Evolutionary conservation across 768 basidiomycete species (phyloP).

Genomic region (Boletellus ananiceps): DNA sequence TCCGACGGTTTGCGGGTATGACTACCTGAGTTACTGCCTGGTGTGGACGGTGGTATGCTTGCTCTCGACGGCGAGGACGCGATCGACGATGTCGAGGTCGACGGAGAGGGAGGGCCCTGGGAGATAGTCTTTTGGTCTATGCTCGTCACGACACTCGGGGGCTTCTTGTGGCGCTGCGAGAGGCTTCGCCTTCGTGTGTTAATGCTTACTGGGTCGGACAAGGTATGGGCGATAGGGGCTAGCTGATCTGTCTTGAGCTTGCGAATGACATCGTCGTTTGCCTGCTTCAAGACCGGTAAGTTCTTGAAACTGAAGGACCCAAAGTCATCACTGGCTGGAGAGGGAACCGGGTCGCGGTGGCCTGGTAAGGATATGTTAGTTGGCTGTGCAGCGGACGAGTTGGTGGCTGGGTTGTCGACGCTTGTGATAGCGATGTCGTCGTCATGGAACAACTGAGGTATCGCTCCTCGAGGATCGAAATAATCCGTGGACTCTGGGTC

Average conservation of each 20-base stretch:
- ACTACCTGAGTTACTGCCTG: slow-evolving; percentile 48
- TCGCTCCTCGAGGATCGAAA: slow-evolving; percentile 94
- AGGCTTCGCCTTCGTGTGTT: slow-evolving; percentile 73
- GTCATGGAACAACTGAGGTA: slow-evolving; percentile 87
- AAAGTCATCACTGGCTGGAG: slow-evolving; percentile 82
- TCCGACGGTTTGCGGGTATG: slow-evolving; percentile 89
- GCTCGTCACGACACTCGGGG: slow-evolving; percentile 70
- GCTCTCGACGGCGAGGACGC: slow-evolving; percentile 84
- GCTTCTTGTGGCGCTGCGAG: slow-evolving; percentile 77
- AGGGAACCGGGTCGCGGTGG: slow-evolving; percentile 38
- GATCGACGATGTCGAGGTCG: slow-evolving; percentile 87
- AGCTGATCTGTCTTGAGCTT: slow-evolving; percentile 92
- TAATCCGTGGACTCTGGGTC: slow-evolving; percentile 99
- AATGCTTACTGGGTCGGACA: slow-evolving; percentile 56
- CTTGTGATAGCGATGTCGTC: slow-evolving; percentile 66
- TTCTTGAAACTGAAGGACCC: slow-evolving; percentile 99
- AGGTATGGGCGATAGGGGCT: slow-evolving; percentile 66
- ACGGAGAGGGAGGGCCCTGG: slow-evolving; percentile 86
- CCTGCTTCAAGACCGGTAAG: slow-evolving; percentile 90
- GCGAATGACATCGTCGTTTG: slow-evolving; percentile 96
- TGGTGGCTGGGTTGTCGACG: slow-evolving; percentile 40
- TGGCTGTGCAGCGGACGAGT: slow-evolving; percentile 16
- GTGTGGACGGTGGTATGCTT: slow-evolving; percentile 66
- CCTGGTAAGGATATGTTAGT: slow-evolving; percentile 28
- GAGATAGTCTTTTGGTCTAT: slow-evolving; percentile 56